Base-by-base conservation (phyloP, 169 alveolate species). In the Babesia bovis region DNA sequence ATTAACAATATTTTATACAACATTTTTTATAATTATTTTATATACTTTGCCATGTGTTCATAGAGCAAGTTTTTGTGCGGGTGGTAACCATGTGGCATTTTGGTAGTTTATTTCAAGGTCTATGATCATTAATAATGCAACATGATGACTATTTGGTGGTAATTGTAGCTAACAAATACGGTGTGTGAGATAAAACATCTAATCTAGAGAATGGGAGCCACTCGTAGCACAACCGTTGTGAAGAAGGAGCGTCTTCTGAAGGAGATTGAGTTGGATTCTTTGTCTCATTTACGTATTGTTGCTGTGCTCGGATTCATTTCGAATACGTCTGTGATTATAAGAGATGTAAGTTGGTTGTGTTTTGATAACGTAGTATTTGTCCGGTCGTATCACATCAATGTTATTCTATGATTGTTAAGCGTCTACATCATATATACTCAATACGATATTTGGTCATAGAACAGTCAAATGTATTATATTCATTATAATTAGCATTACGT, bases 261-360 rank as follows among this genome's bases (percentile, higher is more conserved):
- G 60, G 61, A 63, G 32, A 58, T 63, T 47, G 73, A 63, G 36
- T 60, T 63, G 61, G 73, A 63, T 63, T 63, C 73, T 60, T 63
- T 63, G 25, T 73, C 49, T n/a, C 68, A 78, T 32, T 61, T 78
- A 15, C 58, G 87, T 21, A 68, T 78, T 1, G 41, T 61, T 25
- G 55, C 77, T 30, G 87, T 78, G 4, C 75, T 78, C 19, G 51
- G 69, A 4, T 52, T 78, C 23, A 17, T 78, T 41, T 65, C 87
- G 66, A 72, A 78, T 10, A 68, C 76, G 7, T 51, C 65, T 6
- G 70, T 78, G 30, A 40, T 69, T 17, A 17, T 75, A 9, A 12
- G 73, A 4, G 73, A 49, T 45, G 73, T 63, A 47, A 21, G 73
- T 49, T 10, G n/a, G n/a, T n/a, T n/a, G n/a, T n/a, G n/a, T n/a